Base-by-base conservation (phyloP, 1,284 basidiomycete genomes). In the Naganishia cerealis region DNA sequence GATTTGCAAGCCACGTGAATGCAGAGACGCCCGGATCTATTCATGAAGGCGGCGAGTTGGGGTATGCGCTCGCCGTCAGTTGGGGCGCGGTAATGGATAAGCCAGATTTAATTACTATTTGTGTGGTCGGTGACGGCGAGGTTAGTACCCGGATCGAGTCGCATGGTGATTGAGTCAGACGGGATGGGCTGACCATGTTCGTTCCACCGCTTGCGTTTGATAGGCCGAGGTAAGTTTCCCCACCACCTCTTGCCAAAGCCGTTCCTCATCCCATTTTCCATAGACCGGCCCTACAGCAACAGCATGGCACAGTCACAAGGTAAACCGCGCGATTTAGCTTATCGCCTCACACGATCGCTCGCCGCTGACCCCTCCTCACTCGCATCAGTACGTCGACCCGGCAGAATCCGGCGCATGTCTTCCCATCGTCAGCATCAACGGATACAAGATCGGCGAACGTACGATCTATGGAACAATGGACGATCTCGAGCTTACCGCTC, bases 381-480 rank as follows among this genome's bases (percentile, higher is more conserved):
- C 90, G 2, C 90, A 90, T 0, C 94, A 83, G 82, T 95, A 89
- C 78, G 86, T 94, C 75, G 90, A 94, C 76, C 91, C 92, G n/a
- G 86, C 85, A n/a, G 91, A 92, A 79, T 90, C 87, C 9, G 92
- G 92, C 26, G 91, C 91, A 0, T 90, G 94, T 16, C 81, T 94
- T 29, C 92, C 92, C 24, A 90, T 94, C 72, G 83, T 95, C 1
- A 90, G 94, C 75, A 85, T 89, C 69, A 93, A 93, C 69, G 81
- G 80, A n/a, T 82, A 75, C 77, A 81, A 84, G 83, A 94, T 94
- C 70, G 90, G 89, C 5, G 90, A 94, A 76, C 85, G 90, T 38
- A 94, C 92, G 21, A 89, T 95, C 70, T 89, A 88, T 71, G 92
- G 91, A 46, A 87, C 87, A n/a, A 92, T 94, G 90, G 91, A 93